These are phyloP conservation scores for Starmera stellimalicola DNA, from an alignment of 1,139 yeast species.

Conservation along the genomic window DNA sequence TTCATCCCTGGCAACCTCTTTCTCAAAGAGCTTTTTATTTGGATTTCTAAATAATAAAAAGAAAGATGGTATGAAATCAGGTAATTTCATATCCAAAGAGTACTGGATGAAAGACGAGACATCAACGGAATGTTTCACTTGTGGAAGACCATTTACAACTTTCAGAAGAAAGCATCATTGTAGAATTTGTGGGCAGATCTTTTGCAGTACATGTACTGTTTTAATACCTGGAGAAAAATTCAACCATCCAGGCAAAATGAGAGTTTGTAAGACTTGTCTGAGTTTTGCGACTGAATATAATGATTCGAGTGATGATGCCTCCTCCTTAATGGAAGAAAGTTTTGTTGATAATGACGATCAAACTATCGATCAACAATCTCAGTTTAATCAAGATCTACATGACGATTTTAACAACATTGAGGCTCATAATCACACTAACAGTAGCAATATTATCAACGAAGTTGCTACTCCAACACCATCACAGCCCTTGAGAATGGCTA, in stretches of 20 bases:
- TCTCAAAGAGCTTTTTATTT: slow-evolving; percentile 32
- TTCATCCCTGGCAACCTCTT: slow-evolving; percentile 30
- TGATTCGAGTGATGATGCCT: slow-evolving; percentile 66
- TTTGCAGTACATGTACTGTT: slow-evolving; percentile 79
- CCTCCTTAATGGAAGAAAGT: slow-evolving; percentile 24
- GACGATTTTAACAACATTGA: not conserved
- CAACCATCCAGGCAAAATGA: slow-evolving; percentile 55
- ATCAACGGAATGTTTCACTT: slow-evolving; percentile 71
- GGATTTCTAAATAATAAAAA: slow-evolving; percentile 36
- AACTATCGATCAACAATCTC: slow-evolving; percentile 8
- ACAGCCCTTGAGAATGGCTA: slow-evolving; percentile 72
- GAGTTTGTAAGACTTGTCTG: slow-evolving; percentile 75
- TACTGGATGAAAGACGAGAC: slow-evolving; percentile 93
- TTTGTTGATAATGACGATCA: slow-evolving; percentile 17
- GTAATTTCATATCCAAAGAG: slow-evolving; percentile 44
- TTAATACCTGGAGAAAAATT: slow-evolving; percentile 71
- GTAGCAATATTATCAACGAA: not conserved
- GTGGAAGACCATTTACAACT: slow-evolving; percentile 62
- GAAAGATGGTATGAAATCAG: slow-evolving; percentile 21
- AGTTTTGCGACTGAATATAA: slow-evolving; percentile 50
- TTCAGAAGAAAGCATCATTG: slow-evolving; percentile 93
- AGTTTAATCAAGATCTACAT: slow-evolving; percentile 8
- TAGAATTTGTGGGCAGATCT: slow-evolving; percentile 91
- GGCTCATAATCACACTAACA: slow-evolving; percentile 2
- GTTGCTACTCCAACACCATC: slow-evolving; percentile 28